A percentile compares a stretch with the other conserved stretches of the same genome.
These are phyloP conservation scores for Calvatia gigantea DNA, from an alignment of 768 basidiomycete species.

Conservation along the genomic window DNA sequence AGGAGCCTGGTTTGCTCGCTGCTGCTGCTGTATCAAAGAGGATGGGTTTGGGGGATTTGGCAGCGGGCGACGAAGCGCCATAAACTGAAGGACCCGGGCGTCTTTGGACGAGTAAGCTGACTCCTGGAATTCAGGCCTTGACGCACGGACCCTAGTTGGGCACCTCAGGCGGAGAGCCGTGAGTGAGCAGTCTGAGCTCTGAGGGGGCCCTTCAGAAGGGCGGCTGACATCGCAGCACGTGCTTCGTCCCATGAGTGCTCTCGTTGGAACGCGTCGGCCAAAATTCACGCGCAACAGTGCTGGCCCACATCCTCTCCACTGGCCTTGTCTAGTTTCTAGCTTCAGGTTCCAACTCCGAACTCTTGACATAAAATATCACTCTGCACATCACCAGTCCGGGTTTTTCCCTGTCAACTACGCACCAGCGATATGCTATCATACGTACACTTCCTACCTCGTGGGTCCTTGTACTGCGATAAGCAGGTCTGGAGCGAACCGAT, in stretches of 20 bases:
- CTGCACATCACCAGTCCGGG: not conserved
- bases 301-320: not conserved
- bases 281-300: not conserved
- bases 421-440: conserved; percentile 3
- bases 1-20: conserved; percentile 7
- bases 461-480: conserved; percentile 1
- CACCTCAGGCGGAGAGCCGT: conserved; percentile 5
- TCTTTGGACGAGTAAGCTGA: not conserved
- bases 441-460: conserved; percentile 8
- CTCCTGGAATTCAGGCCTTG: not conserved
- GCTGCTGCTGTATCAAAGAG: not conserved
- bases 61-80: conserved; percentile 10
- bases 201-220: too few relatives aligned
- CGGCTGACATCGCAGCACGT: conserved; percentile 8
- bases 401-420: conserved; percentile 1
- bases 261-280: not conserved
- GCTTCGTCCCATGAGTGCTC: conserved; percentile 6
- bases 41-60: conserved; percentile 4
- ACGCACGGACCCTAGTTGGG: conserved; percentile 5
- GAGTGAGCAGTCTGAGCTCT: too few relatives aligned
- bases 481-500: not conserved
- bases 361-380: conserved; percentile 9
- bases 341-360: not conserved
- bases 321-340: not conserved
- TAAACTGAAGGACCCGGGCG: not conserved